Conservation (phyloP, 1,284 basidiomycete genomes). For the Cystobasidium pallidum region DNA sequence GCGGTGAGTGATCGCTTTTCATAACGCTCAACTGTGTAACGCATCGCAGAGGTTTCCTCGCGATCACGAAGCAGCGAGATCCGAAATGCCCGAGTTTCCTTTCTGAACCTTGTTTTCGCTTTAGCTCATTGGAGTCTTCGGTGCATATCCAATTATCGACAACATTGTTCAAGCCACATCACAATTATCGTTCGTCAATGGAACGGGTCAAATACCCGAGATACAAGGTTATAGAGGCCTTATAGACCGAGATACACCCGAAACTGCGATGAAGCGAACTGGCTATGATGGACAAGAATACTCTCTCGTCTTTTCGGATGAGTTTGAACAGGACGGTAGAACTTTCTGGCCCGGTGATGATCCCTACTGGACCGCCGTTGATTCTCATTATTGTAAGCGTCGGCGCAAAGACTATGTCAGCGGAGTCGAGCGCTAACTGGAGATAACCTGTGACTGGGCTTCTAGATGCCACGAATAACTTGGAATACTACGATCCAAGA, state of each 20-base stretch:
- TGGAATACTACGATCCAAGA: slow-evolving; percentile 37
- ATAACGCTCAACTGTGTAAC: too few relatives aligned
- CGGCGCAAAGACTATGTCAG: too few relatives aligned
- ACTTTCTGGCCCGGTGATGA: slow-evolving; percentile 71
- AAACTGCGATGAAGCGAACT: slow-evolving; percentile 29
- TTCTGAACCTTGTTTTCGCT: too few relatives aligned
- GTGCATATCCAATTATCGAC: slow-evolving; percentile 47
- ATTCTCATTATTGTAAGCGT: slow-evolving; percentile 74
- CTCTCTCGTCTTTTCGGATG: slow-evolving; percentile 76
- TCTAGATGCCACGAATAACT: slow-evolving; percentile 30
- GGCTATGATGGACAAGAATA: slow-evolving; percentile 42
- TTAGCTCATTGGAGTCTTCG: slow-evolving; percentile 50
- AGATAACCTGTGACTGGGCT: neutral
- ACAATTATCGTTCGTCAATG: slow-evolving; percentile 42
- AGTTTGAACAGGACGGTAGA: slow-evolving; percentile 79
- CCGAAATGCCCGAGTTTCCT: too few relatives aligned
- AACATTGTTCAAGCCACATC: slow-evolving; percentile 7
- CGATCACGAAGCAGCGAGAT: too few relatives aligned
- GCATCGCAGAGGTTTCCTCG: too few relatives aligned
- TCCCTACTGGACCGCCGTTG: slow-evolving; percentile 71
- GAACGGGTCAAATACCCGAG: slow-evolving; percentile 49
- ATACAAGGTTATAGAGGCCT: slow-evolving; percentile 49
- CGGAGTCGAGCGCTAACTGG: too few relatives aligned
- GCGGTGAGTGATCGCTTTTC: slow-evolving; percentile 20
- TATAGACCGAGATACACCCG: slow-evolving; percentile 57